Evolutionary conservation across 768 basidiomycete genomes (phyloP).

Genomic region (Amylocystis lapponica): DNA sequence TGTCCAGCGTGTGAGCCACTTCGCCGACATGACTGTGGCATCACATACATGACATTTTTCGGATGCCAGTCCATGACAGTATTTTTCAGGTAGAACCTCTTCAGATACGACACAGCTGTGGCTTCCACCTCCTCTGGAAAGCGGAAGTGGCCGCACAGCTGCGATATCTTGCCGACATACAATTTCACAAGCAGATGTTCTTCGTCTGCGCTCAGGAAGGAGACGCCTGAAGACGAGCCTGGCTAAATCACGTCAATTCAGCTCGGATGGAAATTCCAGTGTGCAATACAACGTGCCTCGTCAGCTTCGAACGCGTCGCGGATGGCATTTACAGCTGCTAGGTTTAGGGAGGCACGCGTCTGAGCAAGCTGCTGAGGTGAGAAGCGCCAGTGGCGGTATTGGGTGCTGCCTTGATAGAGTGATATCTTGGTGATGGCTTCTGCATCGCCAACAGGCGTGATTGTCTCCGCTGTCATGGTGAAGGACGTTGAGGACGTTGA

Average conservation of each 20-base stretch:
- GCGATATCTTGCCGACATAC: constrained; percentile 81
- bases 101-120: constrained; percentile 87
- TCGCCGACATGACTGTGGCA: neutral
- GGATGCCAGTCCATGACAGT: constrained; percentile 99
- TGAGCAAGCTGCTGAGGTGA: constrained; percentile 58
- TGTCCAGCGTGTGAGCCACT: constrained; percentile 26
- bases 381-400: constrained; percentile 86
- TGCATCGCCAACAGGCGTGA: no score
- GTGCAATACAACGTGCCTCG: constrained; percentile 49
- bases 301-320: constrained; percentile 72
- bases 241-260: constrained; percentile 32
- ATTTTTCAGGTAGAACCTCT: constrained; percentile 95
- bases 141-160: constrained; percentile 78
- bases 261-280: constrained; percentile 6
- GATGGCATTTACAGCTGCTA: constrained; percentile 71
- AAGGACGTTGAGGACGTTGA: no score
- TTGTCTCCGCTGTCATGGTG: no score
- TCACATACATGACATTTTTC: constrained; percentile 88
- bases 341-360: constrained; percentile 65
- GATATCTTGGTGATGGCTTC: constrained; percentile 21
- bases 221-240: constrained; percentile 66
- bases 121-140: constrained; percentile 93
- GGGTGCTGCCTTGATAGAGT: constrained; percentile 74
- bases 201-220: constrained; percentile 76
- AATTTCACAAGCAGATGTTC: constrained; percentile 86